phyloP scores from a whole-genome alignment of 1,139 yeast species.

The Meyerozyma smithsonii region DNA sequence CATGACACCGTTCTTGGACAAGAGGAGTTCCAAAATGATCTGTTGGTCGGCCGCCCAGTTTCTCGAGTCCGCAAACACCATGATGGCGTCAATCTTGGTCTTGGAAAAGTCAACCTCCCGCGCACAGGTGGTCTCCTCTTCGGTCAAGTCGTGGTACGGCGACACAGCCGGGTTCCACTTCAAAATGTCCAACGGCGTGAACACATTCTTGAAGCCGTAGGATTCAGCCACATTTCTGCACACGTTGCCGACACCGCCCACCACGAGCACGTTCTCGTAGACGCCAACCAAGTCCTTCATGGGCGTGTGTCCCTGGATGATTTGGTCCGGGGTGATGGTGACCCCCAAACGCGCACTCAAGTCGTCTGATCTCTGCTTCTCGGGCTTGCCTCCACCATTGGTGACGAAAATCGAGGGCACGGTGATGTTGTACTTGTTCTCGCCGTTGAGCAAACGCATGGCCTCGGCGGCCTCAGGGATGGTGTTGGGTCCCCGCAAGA shows the following conservation, averaged over 20 bases:
- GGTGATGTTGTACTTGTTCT: constrained; percentile 69
- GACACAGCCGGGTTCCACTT: constrained; percentile 84
- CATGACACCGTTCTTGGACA: constrained; percentile 76
- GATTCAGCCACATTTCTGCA: constrained; percentile 74
- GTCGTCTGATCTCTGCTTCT: constrained; percentile 64
- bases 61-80: constrained; percentile 79
- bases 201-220: constrained; percentile 73
- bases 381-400: constrained; percentile 86
- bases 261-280: constrained; percentile 69
- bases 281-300: constrained; percentile 70
- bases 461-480: constrained; percentile 76
- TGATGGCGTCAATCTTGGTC: constrained; percentile 60
- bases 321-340: constrained; percentile 66
- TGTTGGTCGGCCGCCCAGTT: constrained; percentile 92
- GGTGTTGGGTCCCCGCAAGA: constrained; percentile 73
- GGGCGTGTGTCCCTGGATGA: constrained; percentile 87
- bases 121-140: constrained; percentile 57
- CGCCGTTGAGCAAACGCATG: constrained; percentile 64
- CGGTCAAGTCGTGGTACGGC: constrained; percentile 72
- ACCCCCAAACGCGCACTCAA: constrained; percentile 56
- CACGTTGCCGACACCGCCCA: constrained; percentile 82
- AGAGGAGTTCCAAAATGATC: constrained; percentile 69
- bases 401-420: constrained; percentile 87
- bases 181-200: constrained; percentile 73
- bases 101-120: constrained; percentile 63